phyloP scores from a whole-genome alignment of 305 asterid genomes.

The Fraxinus greggii region DNA sequence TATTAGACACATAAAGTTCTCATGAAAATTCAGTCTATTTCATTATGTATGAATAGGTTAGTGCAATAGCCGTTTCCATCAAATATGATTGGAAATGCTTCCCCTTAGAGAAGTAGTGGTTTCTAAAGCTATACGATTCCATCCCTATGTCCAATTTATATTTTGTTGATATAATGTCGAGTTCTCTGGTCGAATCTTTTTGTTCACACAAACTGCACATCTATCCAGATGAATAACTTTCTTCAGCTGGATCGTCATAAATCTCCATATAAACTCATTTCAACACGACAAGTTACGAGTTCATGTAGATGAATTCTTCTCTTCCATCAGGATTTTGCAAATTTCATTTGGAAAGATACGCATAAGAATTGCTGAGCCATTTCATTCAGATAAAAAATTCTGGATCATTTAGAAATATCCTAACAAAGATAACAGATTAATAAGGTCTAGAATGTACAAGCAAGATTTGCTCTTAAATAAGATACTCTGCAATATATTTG shows the following conservation, averaged over 20 bases:
- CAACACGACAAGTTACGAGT: neutral
- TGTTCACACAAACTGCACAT: neutral
- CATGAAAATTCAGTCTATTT: neutral
- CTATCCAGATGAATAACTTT: neutral
- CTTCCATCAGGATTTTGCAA: neutral
- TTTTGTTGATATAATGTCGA: neutral
- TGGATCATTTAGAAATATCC: neutral
- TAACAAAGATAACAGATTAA: neutral
- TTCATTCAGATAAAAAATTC: neutral
- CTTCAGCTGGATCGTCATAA: neutral
- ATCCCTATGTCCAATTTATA: neutral
- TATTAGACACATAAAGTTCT: neutral
- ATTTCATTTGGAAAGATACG: neutral
- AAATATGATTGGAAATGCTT: neutral
- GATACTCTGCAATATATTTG: neutral
- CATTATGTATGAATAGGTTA: neutral
- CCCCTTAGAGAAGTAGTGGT: neutral
- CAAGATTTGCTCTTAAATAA: neutral
- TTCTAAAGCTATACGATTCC: neutral
- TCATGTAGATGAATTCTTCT: neutral
- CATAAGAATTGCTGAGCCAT: neutral
- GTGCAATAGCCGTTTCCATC: neutral
- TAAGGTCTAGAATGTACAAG: neutral
- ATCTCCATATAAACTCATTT: neutral
- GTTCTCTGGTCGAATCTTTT: neutral